Conservation (phyloP, 805 yeast genomes). For the Candida suzukii region DNA sequence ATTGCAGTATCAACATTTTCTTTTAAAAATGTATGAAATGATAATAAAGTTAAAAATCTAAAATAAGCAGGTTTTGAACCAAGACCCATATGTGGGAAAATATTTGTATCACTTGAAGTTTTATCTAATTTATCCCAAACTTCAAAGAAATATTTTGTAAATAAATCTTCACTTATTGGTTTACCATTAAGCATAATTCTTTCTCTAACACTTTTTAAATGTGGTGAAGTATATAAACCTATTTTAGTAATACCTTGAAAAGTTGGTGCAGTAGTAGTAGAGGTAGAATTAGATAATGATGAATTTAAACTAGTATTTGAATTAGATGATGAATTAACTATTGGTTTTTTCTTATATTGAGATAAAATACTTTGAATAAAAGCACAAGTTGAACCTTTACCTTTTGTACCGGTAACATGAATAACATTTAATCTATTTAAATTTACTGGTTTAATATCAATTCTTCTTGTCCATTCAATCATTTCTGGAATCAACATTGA, state of each 20-base stretch:
- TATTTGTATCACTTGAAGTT: slow-evolving; percentile 44
- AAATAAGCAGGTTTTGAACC: slow-evolving; percentile 87
- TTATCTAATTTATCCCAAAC: slow-evolving; percentile 72
- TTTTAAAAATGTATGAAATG: slow-evolving; percentile 82
- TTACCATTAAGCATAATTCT: slow-evolving; percentile 81
- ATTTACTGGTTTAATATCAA: slow-evolving; percentile 60
- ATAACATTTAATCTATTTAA: slow-evolving; percentile 70
- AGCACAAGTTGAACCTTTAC: slow-evolving; percentile 97
- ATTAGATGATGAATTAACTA: background rate
- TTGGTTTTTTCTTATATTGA: slow-evolving; percentile 39
- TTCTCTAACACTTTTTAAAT: slow-evolving; percentile 86
- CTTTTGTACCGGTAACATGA: slow-evolving; percentile 97
- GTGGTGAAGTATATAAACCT: slow-evolving; percentile 96
- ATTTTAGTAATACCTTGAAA: slow-evolving; percentile 42
- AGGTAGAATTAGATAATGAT: slow-evolving; percentile 2
- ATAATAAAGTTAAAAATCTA: slow-evolving; percentile 79
- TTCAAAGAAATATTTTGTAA: slow-evolving; percentile 87
- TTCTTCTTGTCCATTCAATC: slow-evolving; percentile 68
- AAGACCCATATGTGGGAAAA: slow-evolving; percentile 68
- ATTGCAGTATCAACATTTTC: slow-evolving; percentile 94
- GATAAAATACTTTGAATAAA: slow-evolving; percentile 74
- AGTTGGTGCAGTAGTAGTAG: too few relatives aligned
- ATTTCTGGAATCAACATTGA: slow-evolving; percentile 77
- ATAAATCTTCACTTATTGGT: slow-evolving; percentile 74
- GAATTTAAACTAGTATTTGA: too few relatives aligned